Evolutionary conservation across 2,329 filamentous ascomycete species (phyloP).

Genomic region (Gaeumannomyces tritici): DNA sequence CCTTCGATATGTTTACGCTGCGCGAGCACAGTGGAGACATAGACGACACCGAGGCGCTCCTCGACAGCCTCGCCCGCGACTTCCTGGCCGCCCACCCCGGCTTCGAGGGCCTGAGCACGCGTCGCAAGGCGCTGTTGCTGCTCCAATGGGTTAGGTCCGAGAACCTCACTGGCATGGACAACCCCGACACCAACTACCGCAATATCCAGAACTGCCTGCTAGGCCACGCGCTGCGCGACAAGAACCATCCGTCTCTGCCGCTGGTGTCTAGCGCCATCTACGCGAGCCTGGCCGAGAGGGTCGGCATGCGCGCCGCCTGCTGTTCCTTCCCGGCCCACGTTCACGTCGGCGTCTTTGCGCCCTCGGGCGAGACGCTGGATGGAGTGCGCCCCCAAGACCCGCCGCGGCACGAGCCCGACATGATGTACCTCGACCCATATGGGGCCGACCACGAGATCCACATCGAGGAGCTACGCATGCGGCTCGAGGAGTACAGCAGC

Average conservation of each 20-base stretch:
- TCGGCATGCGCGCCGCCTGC: constrained; percentile 68
- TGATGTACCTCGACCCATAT: constrained; percentile 81
- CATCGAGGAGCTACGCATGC: constrained; percentile 44
- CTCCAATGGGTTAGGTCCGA: constrained; percentile 59
- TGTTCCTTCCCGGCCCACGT: constrained; percentile 81
- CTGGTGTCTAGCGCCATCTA: constrained; percentile 83
- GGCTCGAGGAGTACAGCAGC: constrained; percentile 43
- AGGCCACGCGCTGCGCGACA: constrained; percentile 65
- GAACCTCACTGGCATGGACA: constrained; percentile 61
- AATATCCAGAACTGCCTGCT: constrained; percentile 82
- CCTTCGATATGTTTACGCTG: constrained; percentile 84
- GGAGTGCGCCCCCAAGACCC: constrained; percentile 25
- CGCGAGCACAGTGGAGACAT: constrained; percentile 65
- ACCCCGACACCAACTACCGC: constrained; percentile 59
- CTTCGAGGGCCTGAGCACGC: constrained; percentile 47
- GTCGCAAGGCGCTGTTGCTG: constrained; percentile 58
- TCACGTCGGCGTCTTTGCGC: constrained; percentile 64
- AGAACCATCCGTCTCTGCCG: constrained; percentile 70
- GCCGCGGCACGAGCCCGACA: constrained; percentile 18
- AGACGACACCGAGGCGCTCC: constrained; percentile 47
- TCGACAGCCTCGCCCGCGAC: constrained; percentile 52
- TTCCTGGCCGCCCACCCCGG: constrained; percentile 44
- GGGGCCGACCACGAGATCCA: constrained; percentile 58
- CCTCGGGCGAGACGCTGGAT: constrained; percentile 51
- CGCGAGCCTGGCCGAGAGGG: constrained; percentile 63